Evolutionary conservation across 257 asterid genomes (phyloP), one percentile per base, ranked within the genome.

Genomic region (Mentha longifolia): DNA sequence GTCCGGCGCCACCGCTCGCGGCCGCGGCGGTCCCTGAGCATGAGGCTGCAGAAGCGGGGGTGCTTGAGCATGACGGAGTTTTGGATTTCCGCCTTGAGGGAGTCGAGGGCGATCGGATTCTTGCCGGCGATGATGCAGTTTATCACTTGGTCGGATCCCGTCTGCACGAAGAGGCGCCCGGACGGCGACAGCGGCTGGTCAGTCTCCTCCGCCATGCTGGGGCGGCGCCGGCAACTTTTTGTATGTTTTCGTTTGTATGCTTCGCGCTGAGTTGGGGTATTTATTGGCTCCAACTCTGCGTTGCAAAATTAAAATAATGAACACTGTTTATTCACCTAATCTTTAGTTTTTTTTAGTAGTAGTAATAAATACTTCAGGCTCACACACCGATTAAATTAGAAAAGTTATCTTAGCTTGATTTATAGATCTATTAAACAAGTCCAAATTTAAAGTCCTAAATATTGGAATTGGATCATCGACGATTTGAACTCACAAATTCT

Each of bases 131-230:
- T n/a, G 71, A 76, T 64, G 78, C 86, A 81, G 83, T 79, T 77
- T 59, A 92, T 82, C 22, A 92, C 70, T 56, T 81, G 90, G 77
- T 79, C 74, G 61, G 82, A 74, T 2, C 11, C 70, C 15, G 89
- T 88, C 71, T 81, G 90, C 61, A 82, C 33, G 71, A 89, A 80
- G 65, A 88, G 79, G 22, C 96, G 87, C 49, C 97, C 97, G 35
- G 88, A 82, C 11, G 97, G 97, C 3, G 95, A 81, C 1, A 91
- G 71, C 1, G 97, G 97, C 74, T 88, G 86, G 63, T 88, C 92
- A 11, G 4, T 19, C 17, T 25, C 13, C 70, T 12, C 71, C 61
- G 39, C 71, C 13, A 7, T 51, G 28, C 31, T 28, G 30, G 13
- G n/a, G 57, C 19, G 28, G 57, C 13, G 30, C 28, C 25, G 19